Evolutionary conservation across 1,139 yeast species (phyloP).

Genomic region (Zygosaccharomyces pseudobailii): DNA sequence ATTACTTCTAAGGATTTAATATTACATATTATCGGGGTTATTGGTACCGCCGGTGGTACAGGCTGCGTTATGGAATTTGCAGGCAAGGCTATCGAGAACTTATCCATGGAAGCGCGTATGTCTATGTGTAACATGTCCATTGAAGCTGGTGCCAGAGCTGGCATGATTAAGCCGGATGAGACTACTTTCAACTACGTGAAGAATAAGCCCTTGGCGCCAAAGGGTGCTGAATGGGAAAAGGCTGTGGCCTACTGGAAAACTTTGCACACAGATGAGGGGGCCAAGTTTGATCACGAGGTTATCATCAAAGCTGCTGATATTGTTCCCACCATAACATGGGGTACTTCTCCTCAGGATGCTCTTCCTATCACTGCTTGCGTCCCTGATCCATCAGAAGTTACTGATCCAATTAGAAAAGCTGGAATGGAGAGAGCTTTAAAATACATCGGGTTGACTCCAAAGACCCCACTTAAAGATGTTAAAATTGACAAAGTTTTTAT

Average conservation of each 20-base stretch:
- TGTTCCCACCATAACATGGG: slow-evolving; percentile 97
- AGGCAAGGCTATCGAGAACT: slow-evolving; percentile 83
- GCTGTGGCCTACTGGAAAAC: slow-evolving; percentile 90
- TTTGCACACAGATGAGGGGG: slow-evolving; percentile 81
- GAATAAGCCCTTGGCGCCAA: slow-evolving; percentile 93
- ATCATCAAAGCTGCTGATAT: slow-evolving; percentile 78
- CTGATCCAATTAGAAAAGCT: slow-evolving; percentile 70
- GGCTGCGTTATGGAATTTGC: slow-evolving; percentile 96
- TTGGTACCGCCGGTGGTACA: slow-evolving; percentile 99
- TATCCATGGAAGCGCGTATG: slow-evolving; percentile 99
- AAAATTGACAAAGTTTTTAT: slow-evolving; percentile 88
- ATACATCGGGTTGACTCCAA: slow-evolving; percentile 87
- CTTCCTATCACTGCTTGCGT: slow-evolving; percentile 85
- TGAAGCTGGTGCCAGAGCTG: slow-evolving; percentile 99
- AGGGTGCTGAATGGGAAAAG: slow-evolving; percentile 90
- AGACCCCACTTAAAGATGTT: slow-evolving; percentile 70
- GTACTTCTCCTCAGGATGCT: slow-evolving; percentile 98
- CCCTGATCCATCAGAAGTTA: slow-evolving; percentile 75
- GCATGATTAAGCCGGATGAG: slow-evolving; percentile 96
- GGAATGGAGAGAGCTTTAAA: slow-evolving; percentile 88
- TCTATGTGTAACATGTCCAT: slow-evolving; percentile 98
- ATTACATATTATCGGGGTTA: slow-evolving; percentile 88
- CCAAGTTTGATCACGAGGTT: slow-evolving; percentile 80
- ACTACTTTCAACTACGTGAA: slow-evolving; percentile 80
- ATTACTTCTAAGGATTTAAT: slow-evolving; percentile 94